Conservation (phyloP, 331 rosid genomes). For the Pyracantha coccinea region DNA sequence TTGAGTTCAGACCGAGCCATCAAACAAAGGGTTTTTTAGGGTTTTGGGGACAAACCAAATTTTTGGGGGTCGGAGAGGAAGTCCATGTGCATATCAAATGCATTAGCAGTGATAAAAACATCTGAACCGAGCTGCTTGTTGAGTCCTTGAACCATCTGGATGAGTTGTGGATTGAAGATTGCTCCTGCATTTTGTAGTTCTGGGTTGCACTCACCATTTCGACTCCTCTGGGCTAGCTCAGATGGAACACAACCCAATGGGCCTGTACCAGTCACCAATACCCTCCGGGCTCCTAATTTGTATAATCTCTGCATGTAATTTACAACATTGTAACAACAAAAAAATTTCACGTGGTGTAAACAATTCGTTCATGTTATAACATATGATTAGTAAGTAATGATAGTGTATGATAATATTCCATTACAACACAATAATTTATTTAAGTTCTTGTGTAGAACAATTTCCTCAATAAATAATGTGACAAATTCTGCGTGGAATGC, state of each 20-base stretch:
- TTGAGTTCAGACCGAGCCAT: not conserved
- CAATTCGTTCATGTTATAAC: not conserved
- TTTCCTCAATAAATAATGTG: not conserved
- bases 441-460: not conserved
- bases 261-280: conserved; percentile 49
- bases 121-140: conserved; percentile 27
- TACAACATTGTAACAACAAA: no score
- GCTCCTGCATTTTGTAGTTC: conserved; percentile 31
- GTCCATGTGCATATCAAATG: conserved; percentile 34
- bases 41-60: conserved; percentile 26
- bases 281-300: conserved; percentile 49
- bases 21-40: not conserved
- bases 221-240: conserved; percentile 34
- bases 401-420: not conserved
- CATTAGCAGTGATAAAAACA: conserved; percentile 36
- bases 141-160: conserved; percentile 23
- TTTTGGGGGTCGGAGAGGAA: conserved; percentile 33
- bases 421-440: not conserved
- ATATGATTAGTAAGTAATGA: not conserved
- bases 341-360: not conserved
- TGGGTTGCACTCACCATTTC: conserved; percentile 33
- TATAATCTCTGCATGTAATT: conserved; percentile 19
- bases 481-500: no score
- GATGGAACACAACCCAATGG: conserved; percentile 51
- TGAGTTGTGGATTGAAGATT: conserved; percentile 29